A percentile compares a stretch with the other conserved stretches of the same genome.
phyloP scores from a whole-genome alignment of 345 rosid genomes.

The Pelargonium nanum region DNA sequence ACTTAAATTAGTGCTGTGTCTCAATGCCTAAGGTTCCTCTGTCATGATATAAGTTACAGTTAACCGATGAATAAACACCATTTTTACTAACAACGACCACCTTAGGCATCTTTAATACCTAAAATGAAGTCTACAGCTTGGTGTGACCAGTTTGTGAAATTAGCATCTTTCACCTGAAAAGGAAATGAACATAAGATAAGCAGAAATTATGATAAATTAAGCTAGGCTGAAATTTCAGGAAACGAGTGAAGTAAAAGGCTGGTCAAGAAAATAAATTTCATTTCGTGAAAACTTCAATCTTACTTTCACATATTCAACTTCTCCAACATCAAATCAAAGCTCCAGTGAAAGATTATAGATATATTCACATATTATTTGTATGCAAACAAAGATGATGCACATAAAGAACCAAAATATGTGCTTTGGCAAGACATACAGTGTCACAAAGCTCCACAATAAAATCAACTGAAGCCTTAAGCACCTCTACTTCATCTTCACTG shows the following conservation, averaged over 20 bases:
- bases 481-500: constrained; percentile 50
- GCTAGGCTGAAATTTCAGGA: neutral
- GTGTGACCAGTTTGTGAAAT: constrained; percentile 76
- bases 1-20: neutral
- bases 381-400: neutral
- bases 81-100: neutral
- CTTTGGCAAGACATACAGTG: constrained; percentile 34
- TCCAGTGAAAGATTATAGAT: neutral
- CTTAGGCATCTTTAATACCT: constrained; percentile 29
- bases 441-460: constrained; percentile 71
- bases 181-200: neutral
- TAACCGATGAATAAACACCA: neutral
- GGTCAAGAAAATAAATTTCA: neutral
- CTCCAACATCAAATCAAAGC: neutral
- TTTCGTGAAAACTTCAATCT: neutral
- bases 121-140: constrained; percentile 85
- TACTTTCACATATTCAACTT: neutral
- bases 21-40: neutral
- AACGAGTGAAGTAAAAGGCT: neutral
- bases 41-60: neutral
- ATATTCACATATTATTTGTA: neutral
- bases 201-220: neutral
- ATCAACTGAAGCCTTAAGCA: constrained; percentile 62
- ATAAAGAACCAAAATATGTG: constrained; percentile 10
- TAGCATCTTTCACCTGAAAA: constrained; percentile 41